Evolutionary conservation across 768 basidiomycete species (phyloP).

Genomic region (Auricularia auricula-judae): DNA sequence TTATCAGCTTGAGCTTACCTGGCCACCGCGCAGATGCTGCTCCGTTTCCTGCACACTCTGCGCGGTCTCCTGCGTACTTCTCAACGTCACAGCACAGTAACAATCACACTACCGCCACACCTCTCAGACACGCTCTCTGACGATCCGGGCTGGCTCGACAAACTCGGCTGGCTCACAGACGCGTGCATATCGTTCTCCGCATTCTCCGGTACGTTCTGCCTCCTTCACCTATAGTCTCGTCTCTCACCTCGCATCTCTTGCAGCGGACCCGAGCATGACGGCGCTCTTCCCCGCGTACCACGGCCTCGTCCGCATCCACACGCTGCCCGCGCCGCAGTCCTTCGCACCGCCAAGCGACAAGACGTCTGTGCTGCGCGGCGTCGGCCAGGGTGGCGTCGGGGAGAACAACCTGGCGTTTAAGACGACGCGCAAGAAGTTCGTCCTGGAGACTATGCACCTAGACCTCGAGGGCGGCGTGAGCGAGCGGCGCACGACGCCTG

Average conservation of each 20-base stretch:
- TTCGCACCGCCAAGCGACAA: conserved; percentile 72
- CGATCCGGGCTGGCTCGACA: conserved; percentile 62
- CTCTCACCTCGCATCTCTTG: conserved; percentile 2
- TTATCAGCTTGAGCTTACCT: no score
- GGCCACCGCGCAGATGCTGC: conserved; percentile 40
- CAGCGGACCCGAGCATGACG: conserved; percentile 70
- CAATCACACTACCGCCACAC: conserved; percentile 55
- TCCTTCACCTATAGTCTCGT: conserved; percentile 4
- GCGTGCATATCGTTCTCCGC: conserved; percentile 61
- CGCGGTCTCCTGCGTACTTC: conserved; percentile 46
- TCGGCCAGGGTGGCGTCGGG: conserved; percentile 50
- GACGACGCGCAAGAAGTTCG: conserved; percentile 74
- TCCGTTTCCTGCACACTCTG: conserved; percentile 62
- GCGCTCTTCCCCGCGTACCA: conserved; percentile 74
- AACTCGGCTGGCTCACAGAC: conserved; percentile 72
- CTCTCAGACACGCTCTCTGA: conserved; percentile 48
- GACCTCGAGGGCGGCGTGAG: conserved; percentile 78
- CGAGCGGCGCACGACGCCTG: conserved; percentile 56
- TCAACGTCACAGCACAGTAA: conserved; percentile 53
- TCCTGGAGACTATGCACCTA: conserved; percentile 87
- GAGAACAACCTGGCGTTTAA: conserved; percentile 97
- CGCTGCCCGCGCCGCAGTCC: conserved; percentile 63
- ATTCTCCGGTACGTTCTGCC: conserved; percentile 54
- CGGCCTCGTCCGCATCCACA: conserved; percentile 70
- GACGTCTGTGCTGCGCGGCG: conserved; percentile 72